Conservation (phyloP, 1,284 basidiomycete genomes). For the Cutaneotrichosporon cyanovorans region DNA sequence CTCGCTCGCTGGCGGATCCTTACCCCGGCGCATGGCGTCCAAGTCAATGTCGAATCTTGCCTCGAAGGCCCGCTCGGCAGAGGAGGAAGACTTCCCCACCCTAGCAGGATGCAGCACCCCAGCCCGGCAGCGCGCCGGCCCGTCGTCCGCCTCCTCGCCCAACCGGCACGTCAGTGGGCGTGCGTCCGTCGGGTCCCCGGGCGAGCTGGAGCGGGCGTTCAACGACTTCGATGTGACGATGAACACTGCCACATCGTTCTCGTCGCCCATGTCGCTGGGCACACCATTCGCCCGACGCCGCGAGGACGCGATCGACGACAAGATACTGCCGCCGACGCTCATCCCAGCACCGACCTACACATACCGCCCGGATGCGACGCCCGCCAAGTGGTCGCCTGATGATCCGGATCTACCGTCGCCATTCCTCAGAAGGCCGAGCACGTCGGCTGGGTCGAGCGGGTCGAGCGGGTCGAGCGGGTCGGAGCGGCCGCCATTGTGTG, state of each 20-base stretch:
- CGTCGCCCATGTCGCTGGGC: constrained; percentile 19
- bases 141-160: background rate
- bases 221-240: constrained; percentile 37
- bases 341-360: constrained; percentile 31
- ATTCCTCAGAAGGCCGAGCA: constrained; percentile 24
- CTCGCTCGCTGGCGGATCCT: background rate
- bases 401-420: constrained; percentile 39
- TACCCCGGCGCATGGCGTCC: constrained; percentile 16
- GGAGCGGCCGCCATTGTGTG: constrained; percentile 12
- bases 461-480: background rate
- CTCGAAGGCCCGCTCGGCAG: constrained; percentile 24
- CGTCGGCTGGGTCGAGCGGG: no score
- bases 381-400: constrained; percentile 38
- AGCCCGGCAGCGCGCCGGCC: constrained; percentile 4
- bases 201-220: constrained; percentile 25
- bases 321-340: constrained; percentile 21
- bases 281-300: constrained; percentile 8
- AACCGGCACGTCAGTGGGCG: constrained; percentile 15
- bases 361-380: constrained; percentile 37
- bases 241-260: constrained; percentile 27
- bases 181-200: constrained; percentile 36
- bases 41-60: constrained; percentile 41
- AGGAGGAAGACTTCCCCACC: constrained; percentile 7
- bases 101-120: background rate
- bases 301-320: background rate